A percentile compares a stretch with the other conserved stretches of the same genome.
Conservation (phyloP, 2,329 filamentous ascomycete species). For the Knoxdaviesia proteae region DNA sequence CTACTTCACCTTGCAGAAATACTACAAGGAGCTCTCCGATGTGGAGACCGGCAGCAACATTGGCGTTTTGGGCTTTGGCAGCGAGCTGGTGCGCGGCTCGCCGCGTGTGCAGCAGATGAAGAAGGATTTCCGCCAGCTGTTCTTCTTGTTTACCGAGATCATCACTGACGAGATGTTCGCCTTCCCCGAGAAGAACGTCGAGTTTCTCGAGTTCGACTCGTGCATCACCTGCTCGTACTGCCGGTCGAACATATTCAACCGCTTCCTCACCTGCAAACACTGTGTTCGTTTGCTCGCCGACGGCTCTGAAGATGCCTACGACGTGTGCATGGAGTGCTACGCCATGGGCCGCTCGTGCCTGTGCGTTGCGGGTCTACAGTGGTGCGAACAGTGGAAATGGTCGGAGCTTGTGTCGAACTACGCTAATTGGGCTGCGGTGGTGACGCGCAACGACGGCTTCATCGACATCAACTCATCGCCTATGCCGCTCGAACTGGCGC, state of each 20-base stretch:
- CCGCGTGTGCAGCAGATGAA: constrained; percentile 45
- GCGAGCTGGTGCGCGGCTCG: constrained; percentile 20
- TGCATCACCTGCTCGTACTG: constrained; percentile 94
- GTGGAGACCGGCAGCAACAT: constrained; percentile 23
- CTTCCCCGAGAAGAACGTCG: constrained; percentile 47
- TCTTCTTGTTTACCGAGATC: constrained; percentile 57
- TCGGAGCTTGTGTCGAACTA: constrained; percentile 55
- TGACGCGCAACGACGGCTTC: constrained; percentile 52
- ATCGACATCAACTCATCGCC: constrained; percentile 46
- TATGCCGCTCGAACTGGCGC: constrained; percentile 48
- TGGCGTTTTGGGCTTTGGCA: constrained; percentile 24
- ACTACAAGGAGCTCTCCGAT: constrained; percentile 36
- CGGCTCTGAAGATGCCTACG: constrained; percentile 67
- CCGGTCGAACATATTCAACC: constrained; percentile 88
- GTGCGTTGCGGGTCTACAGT: constrained; percentile 67
- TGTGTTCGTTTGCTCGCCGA: constrained; percentile 49
- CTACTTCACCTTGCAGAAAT: constrained; percentile 70
- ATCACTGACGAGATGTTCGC: constrained; percentile 74
- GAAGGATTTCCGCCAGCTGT: constrained; percentile 64
- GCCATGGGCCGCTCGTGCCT: constrained; percentile 88
- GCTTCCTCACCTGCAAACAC: constrained; percentile 77
- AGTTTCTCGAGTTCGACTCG: constrained; percentile 66
- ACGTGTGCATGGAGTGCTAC: constrained; percentile 96
- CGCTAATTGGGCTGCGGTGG: constrained; percentile 61
- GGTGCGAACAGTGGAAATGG: constrained; percentile 91